Evolutionary conservation across 2,329 filamentous ascomycete species (phyloP), one percentile per base, ranked within the genome.

Genomic region (Penicillium hesseltinei): DNA sequence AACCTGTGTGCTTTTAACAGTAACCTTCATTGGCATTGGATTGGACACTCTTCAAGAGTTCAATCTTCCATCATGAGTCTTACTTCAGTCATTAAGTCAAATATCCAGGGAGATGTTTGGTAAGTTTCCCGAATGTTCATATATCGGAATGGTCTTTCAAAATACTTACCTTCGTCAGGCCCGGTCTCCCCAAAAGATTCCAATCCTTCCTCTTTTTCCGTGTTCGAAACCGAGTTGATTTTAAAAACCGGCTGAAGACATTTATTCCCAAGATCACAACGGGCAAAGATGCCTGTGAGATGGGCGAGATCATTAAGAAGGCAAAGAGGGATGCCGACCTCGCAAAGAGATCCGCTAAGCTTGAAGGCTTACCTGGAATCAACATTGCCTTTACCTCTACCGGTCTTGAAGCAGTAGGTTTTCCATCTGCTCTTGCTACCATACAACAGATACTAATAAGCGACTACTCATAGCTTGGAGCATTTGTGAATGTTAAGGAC

Each of bases 31-130:
- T 54, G 19, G 11, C 13, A 13, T 11, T 5, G 15, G 33, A 25
- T 52, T 21, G 19, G 25, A 17, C 15, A 21, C 36, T 54, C 51
- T 19, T 21, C 0, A 9, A 11, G 31, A 46, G 47, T 38, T 5
- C 10, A 21, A 46, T 13, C 17, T 33, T 23, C 25, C 33, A 53
- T 27, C 29, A 61, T 57, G 57, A 39, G 23, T 48, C 51, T 54
- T 8, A 54, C 53, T 13, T 25, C 31, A 15, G 29, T 31, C 9
- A 46, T 45, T 17, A 56, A 39, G 36, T 40, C 46, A n/a, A 62
- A 63, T 39, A 60, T 63, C 8, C 61, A 63, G 45, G 61, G 61
- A 11, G 51, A 61, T 46, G 51, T 63, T 31, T 63, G 61, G 61
- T 62, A 53, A 3, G 56, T 23, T 17, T 48, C 50, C 50, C 19